These are phyloP conservation scores for Euclidium syriacum DNA, from an alignment of 345 rosid genomes.

Conservation along the genomic window DNA sequence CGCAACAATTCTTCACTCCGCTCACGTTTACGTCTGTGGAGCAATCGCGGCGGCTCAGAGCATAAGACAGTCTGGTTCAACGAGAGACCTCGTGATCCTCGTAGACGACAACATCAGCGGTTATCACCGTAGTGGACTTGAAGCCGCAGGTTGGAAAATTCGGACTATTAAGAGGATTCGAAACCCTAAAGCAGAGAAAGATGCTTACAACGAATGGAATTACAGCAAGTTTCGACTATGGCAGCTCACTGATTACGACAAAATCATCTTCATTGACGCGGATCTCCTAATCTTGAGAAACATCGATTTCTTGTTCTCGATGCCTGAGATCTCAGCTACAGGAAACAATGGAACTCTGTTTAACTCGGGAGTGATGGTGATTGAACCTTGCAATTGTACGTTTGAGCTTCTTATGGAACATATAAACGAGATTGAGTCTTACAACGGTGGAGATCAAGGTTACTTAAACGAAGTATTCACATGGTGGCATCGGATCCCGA, in stretches of 20 bases:
- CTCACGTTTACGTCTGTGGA: constrained; percentile 86
- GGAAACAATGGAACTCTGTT: constrained; percentile 85
- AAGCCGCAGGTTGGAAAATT: constrained; percentile 91
- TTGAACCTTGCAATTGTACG: constrained; percentile 83
- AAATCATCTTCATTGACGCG: constrained; percentile 88
- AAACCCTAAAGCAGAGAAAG: constrained; percentile 94
- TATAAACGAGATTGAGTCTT: constrained; percentile 78
- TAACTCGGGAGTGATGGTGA: constrained; percentile 86
- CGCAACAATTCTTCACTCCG: constrained; percentile 93
- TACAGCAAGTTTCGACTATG: constrained; percentile 94
- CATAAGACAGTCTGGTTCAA: constrained; percentile 85
- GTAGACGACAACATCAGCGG: constrained; percentile 72
- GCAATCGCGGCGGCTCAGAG: constrained; percentile 92
- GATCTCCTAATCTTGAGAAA: constrained; percentile 81
- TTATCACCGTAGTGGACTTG: constrained; percentile 80
- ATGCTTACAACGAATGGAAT: constrained; percentile 97
- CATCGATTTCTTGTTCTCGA: constrained; percentile 78
- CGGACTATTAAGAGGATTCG: constrained; percentile 76
- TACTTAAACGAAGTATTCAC: constrained; percentile 86
- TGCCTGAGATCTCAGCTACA: constrained; percentile 85
- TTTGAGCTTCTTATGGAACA: constrained; percentile 80
- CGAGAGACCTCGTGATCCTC: constrained; percentile 82
- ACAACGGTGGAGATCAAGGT: constrained; percentile 91
- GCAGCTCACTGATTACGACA: constrained; percentile 93
- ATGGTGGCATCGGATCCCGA: constrained; percentile 97